A percentile compares a stretch with the other conserved stretches of the same genome.
Evolutionary conservation across 2,329 filamentous ascomycete genomes (phyloP).

Genomic region (Camptophora hylomeconis): DNA sequence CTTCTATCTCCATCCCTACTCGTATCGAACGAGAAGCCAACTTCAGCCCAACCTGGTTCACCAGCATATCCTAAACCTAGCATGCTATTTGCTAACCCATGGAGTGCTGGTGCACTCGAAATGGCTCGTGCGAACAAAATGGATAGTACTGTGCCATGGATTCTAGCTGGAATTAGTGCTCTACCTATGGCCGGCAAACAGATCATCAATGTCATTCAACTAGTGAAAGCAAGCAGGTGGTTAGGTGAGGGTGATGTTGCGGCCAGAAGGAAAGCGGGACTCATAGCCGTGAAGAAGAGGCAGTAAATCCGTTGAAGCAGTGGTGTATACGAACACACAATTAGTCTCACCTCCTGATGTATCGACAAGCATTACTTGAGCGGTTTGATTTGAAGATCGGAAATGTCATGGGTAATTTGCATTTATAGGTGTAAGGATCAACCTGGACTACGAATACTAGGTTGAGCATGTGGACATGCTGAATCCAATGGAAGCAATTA

Average conservation of each 20-base stretch:
- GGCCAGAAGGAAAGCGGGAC: conserved; percentile 41
- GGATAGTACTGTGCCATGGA: conserved; percentile 63
- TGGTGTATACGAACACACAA: too few relatives aligned
- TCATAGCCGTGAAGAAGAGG: conserved; percentile 8
- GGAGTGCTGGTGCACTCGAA: conserved; percentile 85
- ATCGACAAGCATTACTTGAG: too few relatives aligned
- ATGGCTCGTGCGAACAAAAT: conserved; percentile 90
- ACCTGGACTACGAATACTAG: too few relatives aligned
- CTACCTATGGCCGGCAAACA: conserved; percentile 90
- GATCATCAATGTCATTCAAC: conserved; percentile 82
- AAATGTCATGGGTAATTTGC: too few relatives aligned
- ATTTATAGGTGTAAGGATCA: too few relatives aligned
- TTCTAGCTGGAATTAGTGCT: conserved; percentile 65
- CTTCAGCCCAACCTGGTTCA: conserved; percentile 49
- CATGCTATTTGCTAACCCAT: conserved; percentile 74
- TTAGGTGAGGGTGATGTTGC: conserved; percentile 80
- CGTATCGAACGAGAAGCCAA: conserved; percentile 25
- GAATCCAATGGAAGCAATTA: too few relatives aligned
- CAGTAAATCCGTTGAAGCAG: too few relatives aligned
- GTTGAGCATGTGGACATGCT: too few relatives aligned
- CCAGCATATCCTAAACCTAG: conserved; percentile 56
- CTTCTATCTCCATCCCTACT: conserved; percentile 75
- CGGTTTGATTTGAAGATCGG: too few relatives aligned
- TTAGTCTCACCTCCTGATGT: too few relatives aligned
- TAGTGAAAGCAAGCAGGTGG: conserved; percentile 85